Evolutionary conservation across 1,284 basidiomycete genomes (phyloP), one percentile per base, ranked within the genome.

Genomic region (Heliocybe sulcata): DNA sequence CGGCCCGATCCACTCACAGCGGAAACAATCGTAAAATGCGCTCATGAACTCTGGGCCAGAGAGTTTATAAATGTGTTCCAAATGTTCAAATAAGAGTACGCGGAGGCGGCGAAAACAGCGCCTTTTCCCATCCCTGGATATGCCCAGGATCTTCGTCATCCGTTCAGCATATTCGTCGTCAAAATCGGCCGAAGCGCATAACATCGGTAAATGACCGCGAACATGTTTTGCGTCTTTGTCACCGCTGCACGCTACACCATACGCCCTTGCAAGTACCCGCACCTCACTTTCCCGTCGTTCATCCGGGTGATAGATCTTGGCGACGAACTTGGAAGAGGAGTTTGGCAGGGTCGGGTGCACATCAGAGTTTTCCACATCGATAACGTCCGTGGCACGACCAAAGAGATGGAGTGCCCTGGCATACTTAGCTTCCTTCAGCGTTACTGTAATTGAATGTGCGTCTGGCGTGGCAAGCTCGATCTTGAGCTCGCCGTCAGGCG

Each of bases 261-360:
- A 6, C 1, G 61, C 63, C 20, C 22, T 55, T 6, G 53, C 11
- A 38, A 69, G 45, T 2, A 66, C 56, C 0, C 56, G 54, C 0
- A 52, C 54, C 45, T 67, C 61, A 11, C 49, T 58, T 2, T 3
- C n/a, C 16, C 58, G 57, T 1, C 49, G 47, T 11, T 12, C 38
- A 51, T 67, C 59, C 1, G 54, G 54, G 61, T 61, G 63, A 35
- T 35, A 63, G 0, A 63, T n/a, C 53, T 65, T 68, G 58, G 16
- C 62, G 19, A 9, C 45, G 10, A 6, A 2, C n/a, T 52, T 16
- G 51, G 3, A 19, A 2, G n/a, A 2, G 8, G 29, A 35, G 29
- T 4, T 23, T 16, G 19, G 42, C 4, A 16, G 10, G 23, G 16
- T 25, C 6, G 19, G 42, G 42, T 16, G 10, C 4, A 16, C 9